Percentiles rank a stretch among this genome's conserved stretches.
These are phyloP conservation scores for Linum lewisii DNA, from an alignment of 345 rosid species.

Conservation along the genomic window DNA sequence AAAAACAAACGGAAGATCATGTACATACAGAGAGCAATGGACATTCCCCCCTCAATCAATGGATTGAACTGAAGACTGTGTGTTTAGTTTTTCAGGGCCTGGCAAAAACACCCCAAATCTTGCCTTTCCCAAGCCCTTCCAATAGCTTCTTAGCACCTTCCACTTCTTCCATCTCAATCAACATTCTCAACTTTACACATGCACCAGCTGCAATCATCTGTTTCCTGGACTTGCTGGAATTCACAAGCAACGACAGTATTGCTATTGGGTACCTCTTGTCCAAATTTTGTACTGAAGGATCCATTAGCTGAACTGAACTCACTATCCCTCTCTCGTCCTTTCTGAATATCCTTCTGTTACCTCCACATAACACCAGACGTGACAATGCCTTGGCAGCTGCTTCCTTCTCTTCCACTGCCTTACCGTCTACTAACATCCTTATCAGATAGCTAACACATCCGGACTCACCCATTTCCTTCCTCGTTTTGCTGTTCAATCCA, in stretches of 20 bases:
- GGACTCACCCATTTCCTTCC: conserved; percentile 65
- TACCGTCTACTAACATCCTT: conserved; percentile 79
- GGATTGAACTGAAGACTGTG: too few species aligned
- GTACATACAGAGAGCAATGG: too few species aligned
- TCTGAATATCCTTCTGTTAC: conserved; percentile 42
- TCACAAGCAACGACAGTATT: conserved; percentile 46
- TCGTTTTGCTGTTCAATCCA: conserved; percentile 38
- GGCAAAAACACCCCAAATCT: conserved; percentile 75
- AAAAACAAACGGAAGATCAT: too few species aligned
- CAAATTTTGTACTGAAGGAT: conserved; percentile 44
- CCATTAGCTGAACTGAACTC: conserved; percentile 54
- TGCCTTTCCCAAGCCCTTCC: conserved; percentile 56
- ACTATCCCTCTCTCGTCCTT: conserved; percentile 54
- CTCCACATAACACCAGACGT: conserved; percentile 28
- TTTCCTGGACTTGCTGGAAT: conserved; percentile 62
- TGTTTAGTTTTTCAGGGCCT: too few species aligned
- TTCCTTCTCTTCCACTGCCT: conserved; percentile 75
- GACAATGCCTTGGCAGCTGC: conserved; percentile 75
- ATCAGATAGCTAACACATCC: conserved; percentile 49
- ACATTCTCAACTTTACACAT: conserved; percentile 54
- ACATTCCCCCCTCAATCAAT: too few species aligned
- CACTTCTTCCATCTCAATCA: conserved; percentile 59
- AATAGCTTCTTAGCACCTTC: conserved; percentile 78
- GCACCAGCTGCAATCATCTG: conserved; percentile 76
- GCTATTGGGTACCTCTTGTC: conserved; percentile 56